Percentiles rank a stretch among this genome's conserved stretches.
phyloP scores from a whole-genome alignment of 257 asterid species.

The Sherardia arvensis region DNA sequence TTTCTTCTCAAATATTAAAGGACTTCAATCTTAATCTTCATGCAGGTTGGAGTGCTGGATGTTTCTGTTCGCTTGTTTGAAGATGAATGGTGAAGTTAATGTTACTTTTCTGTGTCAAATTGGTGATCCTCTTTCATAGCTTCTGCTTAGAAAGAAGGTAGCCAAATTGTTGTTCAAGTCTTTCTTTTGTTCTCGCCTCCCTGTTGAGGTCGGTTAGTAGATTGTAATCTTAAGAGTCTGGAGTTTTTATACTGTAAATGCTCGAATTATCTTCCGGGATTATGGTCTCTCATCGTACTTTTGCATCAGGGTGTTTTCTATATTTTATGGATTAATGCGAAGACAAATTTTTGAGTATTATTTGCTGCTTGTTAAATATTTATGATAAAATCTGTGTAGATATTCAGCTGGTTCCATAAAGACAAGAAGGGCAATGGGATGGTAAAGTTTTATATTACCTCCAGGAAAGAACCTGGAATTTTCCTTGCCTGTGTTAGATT shows the following conservation, averaged over 20 bases:
- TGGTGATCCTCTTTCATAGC: background rate
- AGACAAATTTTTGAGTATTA: background rate
- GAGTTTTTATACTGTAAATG: background rate
- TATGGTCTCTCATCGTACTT: constrained; percentile 3
- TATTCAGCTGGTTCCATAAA: background rate
- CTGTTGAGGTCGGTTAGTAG: background rate
- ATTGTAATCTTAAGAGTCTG: constrained; percentile 1
- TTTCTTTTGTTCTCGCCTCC: background rate
- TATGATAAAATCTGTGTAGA: background rate
- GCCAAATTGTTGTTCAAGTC: constrained; percentile 6
- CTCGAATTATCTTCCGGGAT: background rate
- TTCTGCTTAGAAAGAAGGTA: constrained; percentile 1
- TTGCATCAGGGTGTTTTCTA: constrained; percentile 1
- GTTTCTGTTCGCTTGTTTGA: background rate
- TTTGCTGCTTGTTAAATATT: no score
- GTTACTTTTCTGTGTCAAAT: background rate
- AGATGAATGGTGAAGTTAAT: constrained; percentile 8
- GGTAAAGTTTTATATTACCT: background rate
- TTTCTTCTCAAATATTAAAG: no score
- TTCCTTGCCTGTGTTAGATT: background rate
- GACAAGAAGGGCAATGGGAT: background rate
- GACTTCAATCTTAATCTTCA: background rate
- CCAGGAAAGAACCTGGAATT: constrained; percentile 2
- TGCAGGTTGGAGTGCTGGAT: background rate
- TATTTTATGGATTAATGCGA: background rate